Conservation (phyloP, 345 rosid species). For the Balakata baccata region DNA sequence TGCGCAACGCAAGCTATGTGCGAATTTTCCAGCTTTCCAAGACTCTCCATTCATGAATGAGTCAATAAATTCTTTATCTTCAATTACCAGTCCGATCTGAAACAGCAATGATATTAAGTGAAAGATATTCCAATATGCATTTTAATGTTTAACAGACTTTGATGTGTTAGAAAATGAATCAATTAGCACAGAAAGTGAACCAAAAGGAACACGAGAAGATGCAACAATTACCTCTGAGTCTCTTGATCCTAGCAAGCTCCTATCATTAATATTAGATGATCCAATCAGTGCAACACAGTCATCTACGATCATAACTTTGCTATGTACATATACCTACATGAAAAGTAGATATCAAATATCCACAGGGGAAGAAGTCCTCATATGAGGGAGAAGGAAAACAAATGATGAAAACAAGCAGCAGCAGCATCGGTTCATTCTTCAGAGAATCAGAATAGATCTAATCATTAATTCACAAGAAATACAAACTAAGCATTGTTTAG, state of each 20-base stretch:
- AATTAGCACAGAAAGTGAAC: not conserved
- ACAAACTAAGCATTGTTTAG: too few relatives aligned
- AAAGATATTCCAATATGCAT: too few relatives aligned
- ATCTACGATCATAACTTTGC: slow-evolving; percentile 84
- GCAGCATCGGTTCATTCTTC: not conserved
- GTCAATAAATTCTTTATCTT: slow-evolving; percentile 76
- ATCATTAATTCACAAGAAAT: not conserved
- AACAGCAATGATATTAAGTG: slow-evolving; percentile 8
- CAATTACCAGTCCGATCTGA: slow-evolving; percentile 80
- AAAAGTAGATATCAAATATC: slow-evolving; percentile 1
- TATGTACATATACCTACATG: slow-evolving; percentile 78
- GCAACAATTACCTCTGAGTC: slow-evolving; percentile 73
- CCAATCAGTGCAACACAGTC: slow-evolving; percentile 66
- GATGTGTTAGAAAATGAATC: not conserved
- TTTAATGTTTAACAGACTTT: too few relatives aligned
- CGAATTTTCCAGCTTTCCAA: slow-evolving; percentile 84
- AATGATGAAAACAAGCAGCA: not conserved
- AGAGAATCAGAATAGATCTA: too few relatives aligned
- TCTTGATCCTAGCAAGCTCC: slow-evolving; percentile 92
- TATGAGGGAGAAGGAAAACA: not conserved
- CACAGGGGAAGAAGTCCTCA: not conserved
- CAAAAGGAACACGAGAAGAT: not conserved
- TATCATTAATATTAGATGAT: slow-evolving; percentile 83
- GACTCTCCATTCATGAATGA: slow-evolving; percentile 70
- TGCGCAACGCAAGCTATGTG: slow-evolving; percentile 66